Percentiles rank a stretch among this genome's conserved stretches.
phyloP scores from a whole-genome alignment of 139 green algal species.

The Picochlorum sp. region DNA sequence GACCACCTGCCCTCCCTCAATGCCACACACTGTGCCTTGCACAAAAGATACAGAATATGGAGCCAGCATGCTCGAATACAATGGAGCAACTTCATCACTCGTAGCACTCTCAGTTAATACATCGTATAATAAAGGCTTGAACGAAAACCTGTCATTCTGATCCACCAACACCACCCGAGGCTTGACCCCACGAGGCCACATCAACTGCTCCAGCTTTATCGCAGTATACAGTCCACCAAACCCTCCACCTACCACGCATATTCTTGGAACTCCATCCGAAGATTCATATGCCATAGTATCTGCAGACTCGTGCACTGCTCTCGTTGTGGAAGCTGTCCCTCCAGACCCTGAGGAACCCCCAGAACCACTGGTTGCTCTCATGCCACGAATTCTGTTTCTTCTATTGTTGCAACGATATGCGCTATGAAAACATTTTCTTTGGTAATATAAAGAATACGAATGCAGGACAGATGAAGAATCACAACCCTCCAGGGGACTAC shows the following conservation, averaged over 20 bases:
- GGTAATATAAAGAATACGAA: too few relatives aligned
- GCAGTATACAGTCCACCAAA: slow-evolving; percentile 98
- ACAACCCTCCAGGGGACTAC: too few relatives aligned
- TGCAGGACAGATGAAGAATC: too few relatives aligned
- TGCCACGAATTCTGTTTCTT: too few relatives aligned
- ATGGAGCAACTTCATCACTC: slow-evolving; percentile 81
- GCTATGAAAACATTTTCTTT: too few relatives aligned
- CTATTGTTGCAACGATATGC: too few relatives aligned
- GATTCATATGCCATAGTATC: background rate
- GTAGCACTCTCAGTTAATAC: slow-evolving; percentile 69
- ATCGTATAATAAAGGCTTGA: slow-evolving; percentile 99
- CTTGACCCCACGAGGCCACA: slow-evolving; percentile 79
- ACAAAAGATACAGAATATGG: slow-evolving; percentile 78
- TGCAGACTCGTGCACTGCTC: too few relatives aligned
- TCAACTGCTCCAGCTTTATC: slow-evolving; percentile 74
- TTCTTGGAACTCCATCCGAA: slow-evolving; percentile 30
- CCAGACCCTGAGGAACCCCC: too few relatives aligned
- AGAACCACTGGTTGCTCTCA: too few relatives aligned
- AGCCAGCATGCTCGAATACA: slow-evolving; percentile 75
- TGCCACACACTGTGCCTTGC: slow-evolving; percentile 46
- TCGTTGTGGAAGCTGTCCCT: too few relatives aligned
- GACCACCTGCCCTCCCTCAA: slow-evolving; percentile 42
- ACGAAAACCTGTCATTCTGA: slow-evolving; percentile 86
- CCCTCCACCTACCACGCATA: slow-evolving; percentile 92
- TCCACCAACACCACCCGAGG: slow-evolving; percentile 87